Evolutionary conservation across 1,139 yeast species (phyloP).

Genomic region (Blastobotrys malaysiensis): DNA sequence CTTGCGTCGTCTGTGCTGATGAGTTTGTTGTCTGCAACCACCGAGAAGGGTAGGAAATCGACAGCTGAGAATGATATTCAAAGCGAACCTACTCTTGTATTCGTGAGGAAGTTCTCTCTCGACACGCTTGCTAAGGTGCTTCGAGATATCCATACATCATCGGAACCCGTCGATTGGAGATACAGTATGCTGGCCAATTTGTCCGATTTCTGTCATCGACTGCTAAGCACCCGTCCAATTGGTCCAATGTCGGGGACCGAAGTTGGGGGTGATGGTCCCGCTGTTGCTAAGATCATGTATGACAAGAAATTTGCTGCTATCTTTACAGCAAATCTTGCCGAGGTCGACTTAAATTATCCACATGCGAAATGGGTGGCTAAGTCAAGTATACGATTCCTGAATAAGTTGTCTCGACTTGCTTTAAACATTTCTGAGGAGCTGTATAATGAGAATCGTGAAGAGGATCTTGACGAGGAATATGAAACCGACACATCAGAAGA

Average conservation of each 20-base stretch:
- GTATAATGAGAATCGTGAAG: constrained; percentile 54
- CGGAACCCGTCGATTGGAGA: constrained; percentile 36
- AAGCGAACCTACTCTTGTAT: constrained; percentile 63
- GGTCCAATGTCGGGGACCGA: constrained; percentile 21
- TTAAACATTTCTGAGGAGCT: constrained; percentile 38
- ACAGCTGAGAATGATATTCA: constrained; percentile 29
- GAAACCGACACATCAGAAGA: constrained; percentile 39
- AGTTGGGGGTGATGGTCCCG: constrained; percentile 47
- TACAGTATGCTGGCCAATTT: constrained; percentile 54
- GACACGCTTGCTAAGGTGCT: constrained; percentile 64
- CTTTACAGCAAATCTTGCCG: constrained; percentile 54
- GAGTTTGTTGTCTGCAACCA: constrained; percentile 52
- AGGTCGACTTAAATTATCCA: constrained; percentile 68
- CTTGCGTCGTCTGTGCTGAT: constrained; percentile 41
- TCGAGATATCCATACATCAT: constrained; percentile 42
- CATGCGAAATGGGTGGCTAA: constrained; percentile 54
- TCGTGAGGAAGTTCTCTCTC: constrained; percentile 66
- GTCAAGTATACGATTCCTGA: constrained; percentile 54
- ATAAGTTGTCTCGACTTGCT: constrained; percentile 49
- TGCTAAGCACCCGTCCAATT: constrained; percentile 26
- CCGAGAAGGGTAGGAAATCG: constrained; percentile 32
- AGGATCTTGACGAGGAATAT: constrained; percentile 22
- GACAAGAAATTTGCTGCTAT: constrained; percentile 61
- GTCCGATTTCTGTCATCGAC: constrained; percentile 43
- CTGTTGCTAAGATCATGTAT: constrained; percentile 56